A percentile compares a stretch with the other conserved stretches of the same genome.
These are phyloP conservation scores for Lecanicillium sp. DNA, from an alignment of 2,329 filamentous ascomycete genomes.

Conservation along the genomic window DNA sequence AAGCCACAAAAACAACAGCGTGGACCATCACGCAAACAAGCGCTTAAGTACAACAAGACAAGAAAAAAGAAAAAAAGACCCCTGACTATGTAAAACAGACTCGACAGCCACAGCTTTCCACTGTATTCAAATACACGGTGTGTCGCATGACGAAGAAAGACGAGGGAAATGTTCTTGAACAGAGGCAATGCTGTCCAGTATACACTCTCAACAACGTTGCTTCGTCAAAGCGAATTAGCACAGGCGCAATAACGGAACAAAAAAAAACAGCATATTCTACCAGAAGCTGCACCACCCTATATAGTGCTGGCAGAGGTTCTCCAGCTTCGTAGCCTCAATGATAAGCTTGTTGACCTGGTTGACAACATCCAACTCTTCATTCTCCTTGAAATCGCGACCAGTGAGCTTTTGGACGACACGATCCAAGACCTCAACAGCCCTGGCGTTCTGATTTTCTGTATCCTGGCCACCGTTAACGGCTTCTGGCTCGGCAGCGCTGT, in stretches of 20 bases:
- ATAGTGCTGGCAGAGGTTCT: conserved; percentile 98
- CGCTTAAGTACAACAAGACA: background rate
- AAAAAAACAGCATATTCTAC: conserved; percentile 48
- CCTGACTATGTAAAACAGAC: too few species aligned
- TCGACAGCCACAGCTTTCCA: too few species aligned
- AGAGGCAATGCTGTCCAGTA: too few species aligned
- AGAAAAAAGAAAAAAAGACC: background rate
- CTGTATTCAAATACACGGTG: too few species aligned
- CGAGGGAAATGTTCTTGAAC: too few species aligned
- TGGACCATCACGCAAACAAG: background rate
- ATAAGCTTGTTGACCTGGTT: conserved; percentile 93
- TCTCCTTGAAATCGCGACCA: conserved; percentile 82
- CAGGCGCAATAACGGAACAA: too few species aligned
- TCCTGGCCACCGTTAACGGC: conserved; percentile 32
- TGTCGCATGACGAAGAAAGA: too few species aligned
- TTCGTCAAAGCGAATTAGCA: too few species aligned
- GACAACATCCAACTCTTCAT: conserved; percentile 77
- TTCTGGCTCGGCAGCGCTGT: conserved; percentile 44
- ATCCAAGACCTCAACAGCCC: conserved; percentile 84
- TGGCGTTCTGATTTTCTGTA: conserved; percentile 82
- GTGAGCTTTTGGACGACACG: conserved; percentile 94
- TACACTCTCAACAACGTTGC: too few species aligned
- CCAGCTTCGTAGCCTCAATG: conserved; percentile 89
- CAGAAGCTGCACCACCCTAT: conserved; percentile 99
- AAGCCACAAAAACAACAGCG: background rate